phyloP scores from a whole-genome alignment of 306 rosid genomes.

The Quercus ilex region DNA sequence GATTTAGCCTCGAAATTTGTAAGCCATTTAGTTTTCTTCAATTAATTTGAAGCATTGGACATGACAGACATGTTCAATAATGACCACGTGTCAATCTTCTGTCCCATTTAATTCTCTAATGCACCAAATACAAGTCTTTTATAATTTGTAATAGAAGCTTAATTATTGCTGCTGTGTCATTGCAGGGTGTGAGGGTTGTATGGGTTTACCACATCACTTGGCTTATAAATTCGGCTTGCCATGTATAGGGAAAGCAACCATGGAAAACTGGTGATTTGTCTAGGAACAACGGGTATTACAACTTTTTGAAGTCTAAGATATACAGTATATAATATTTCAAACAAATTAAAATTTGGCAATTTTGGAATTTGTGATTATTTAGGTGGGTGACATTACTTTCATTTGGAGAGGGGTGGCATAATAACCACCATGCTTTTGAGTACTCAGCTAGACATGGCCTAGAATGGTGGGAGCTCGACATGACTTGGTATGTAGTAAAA shows the following conservation, averaged over 20 bases:
- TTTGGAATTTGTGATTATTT: neutral
- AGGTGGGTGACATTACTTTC: slow-evolving; percentile 92
- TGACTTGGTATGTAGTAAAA: slow-evolving; percentile 75
- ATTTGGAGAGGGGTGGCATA: slow-evolving; percentile 96
- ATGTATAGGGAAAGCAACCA: slow-evolving; percentile 73
- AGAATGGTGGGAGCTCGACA: slow-evolving; percentile 91
- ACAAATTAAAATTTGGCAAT: neutral
- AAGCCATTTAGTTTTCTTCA: too few relatives aligned
- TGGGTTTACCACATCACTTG: slow-evolving; percentile 95
- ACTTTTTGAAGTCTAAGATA: neutral
- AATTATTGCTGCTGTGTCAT: neutral
- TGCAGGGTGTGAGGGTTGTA: slow-evolving; percentile 75
- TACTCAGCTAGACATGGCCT: slow-evolving; percentile 85
- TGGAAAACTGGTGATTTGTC: slow-evolving; percentile 86
- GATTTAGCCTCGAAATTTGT: too few relatives aligned
- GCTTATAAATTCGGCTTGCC: slow-evolving; percentile 96
- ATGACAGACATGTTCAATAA: too few relatives aligned
- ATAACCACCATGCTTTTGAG: slow-evolving; percentile 94
- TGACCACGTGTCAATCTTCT: too few relatives aligned
- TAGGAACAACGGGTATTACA: slow-evolving; percentile 66
- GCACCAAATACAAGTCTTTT: too few relatives aligned
- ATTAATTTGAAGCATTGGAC: too few relatives aligned
- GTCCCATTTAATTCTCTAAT: too few relatives aligned
- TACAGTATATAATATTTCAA: neutral
- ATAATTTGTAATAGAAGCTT: neutral